Percentiles rank a stretch among this genome's conserved stretches.
Evolutionary conservation across 345 rosid species (phyloP).

Genomic region (Camelina neglecta): DNA sequence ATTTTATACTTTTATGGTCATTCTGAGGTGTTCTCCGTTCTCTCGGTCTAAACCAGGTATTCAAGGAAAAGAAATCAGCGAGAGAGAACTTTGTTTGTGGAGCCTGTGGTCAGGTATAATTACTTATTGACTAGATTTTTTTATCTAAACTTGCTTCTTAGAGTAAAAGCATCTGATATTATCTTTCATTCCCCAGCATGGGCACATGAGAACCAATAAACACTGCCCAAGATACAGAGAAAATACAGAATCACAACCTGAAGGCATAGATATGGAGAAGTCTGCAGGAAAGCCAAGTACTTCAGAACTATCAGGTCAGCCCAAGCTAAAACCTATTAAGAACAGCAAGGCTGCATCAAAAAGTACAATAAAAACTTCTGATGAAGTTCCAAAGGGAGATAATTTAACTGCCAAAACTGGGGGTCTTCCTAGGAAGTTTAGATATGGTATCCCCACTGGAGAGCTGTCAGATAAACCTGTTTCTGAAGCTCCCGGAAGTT

Average conservation of each 20-base stretch:
- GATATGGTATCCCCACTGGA: conserved; percentile 62
- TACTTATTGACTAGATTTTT: conserved; percentile 29
- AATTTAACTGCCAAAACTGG: conserved; percentile 57
- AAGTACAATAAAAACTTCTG: conserved; percentile 52
- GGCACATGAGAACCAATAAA: conserved; percentile 99
- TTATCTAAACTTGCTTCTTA: conserved; percentile 13
- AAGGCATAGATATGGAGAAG: conserved; percentile 63
- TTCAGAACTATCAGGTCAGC: conserved; percentile 58
- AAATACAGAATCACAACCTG: conserved; percentile 67
- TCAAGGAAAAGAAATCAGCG: conserved; percentile 95
- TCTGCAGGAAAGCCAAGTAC: conserved; percentile 56
- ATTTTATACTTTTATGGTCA: conserved; percentile 28
- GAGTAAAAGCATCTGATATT: conserved; percentile 23
- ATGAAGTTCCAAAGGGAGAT: conserved; percentile 65
- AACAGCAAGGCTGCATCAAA: conserved; percentile 60
- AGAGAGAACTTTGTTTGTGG: conserved; percentile 94
- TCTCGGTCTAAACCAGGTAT: conserved; percentile 50
- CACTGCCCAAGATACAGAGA: conserved; percentile 93
- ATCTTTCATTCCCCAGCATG: conserved; percentile 64
- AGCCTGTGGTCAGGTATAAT: conserved; percentile 90
- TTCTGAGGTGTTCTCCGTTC: conserved; percentile 21
- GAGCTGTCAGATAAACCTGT: conserved; percentile 56
- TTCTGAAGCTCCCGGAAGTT: conserved; percentile 55
- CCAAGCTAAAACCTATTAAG: conserved; percentile 60
- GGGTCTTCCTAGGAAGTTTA: conserved; percentile 74